These are phyloP conservation scores for Plasmodium inui DNA, from an alignment of 169 alveolate genomes.

Conservation along the genomic window DNA sequence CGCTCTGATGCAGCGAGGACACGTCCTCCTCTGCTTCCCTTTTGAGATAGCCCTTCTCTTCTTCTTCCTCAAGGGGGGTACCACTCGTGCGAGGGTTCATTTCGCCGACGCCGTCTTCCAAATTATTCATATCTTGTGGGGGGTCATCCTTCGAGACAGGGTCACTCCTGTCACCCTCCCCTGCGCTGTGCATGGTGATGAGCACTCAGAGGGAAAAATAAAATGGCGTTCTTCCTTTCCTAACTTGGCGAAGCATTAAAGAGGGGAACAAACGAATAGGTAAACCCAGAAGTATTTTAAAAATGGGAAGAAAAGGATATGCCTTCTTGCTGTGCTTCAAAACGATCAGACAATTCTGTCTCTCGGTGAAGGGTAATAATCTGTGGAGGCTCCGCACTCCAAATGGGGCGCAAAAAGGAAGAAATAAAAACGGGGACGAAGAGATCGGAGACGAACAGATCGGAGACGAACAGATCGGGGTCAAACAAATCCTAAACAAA, in stretches of 20 bases:
- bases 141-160: slow-evolving; percentile 2
- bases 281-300: neutral
- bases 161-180: neutral
- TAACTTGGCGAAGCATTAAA: neutral
- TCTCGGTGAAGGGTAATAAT: neutral
- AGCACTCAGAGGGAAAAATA: neutral
- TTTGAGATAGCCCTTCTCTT: neutral
- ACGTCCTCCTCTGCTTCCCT: slow-evolving; percentile 10
- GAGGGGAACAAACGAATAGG: neutral
- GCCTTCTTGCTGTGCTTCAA: too few relatives aligned
- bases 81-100: neutral
- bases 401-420: neutral
- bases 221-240: neutral
- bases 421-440: neutral
- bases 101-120: slow-evolving; percentile 3
- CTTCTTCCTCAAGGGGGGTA: slow-evolving; percentile 5
- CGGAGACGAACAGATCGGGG: neutral
- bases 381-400: neutral
- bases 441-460: too few relatives aligned
- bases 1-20: neutral
- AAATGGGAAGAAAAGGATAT: neutral
- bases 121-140: neutral
- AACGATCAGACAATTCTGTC: neutral
- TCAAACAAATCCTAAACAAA: too few relatives aligned
- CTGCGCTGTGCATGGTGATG: neutral